Conservation (phyloP, 345 rosid species). For the Hirschfeldia incana region DNA sequence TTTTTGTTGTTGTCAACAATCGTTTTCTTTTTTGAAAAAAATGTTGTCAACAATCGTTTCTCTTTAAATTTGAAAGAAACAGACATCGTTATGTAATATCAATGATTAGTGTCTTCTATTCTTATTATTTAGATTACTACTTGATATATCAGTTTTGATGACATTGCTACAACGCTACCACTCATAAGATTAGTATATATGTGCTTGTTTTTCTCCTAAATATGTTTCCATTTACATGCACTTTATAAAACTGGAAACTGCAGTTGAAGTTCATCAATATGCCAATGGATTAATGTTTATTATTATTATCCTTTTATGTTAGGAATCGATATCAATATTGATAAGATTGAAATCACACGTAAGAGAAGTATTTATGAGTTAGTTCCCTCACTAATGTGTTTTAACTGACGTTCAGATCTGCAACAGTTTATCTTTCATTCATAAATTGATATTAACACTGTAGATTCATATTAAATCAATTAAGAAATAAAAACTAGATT, state of each 20-base stretch:
- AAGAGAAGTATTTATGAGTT: neutral
- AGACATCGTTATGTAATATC: neutral
- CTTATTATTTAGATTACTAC: neutral
- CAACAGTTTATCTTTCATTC: neutral
- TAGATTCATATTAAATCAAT: neutral
- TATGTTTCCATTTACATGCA: neutral
- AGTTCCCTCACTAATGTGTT: neutral
- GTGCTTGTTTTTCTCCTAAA: neutral
- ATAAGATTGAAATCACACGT: conserved; percentile 4
- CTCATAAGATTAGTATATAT: neutral
- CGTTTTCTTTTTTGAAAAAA: neutral
- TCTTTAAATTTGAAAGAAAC: neutral
- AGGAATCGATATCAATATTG: neutral
- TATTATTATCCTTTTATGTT: neutral
- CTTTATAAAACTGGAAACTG: neutral
- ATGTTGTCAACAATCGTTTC: neutral
- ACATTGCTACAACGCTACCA: neutral
- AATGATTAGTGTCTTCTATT: neutral
- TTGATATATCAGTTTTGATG: neutral
- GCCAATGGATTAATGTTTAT: neutral
- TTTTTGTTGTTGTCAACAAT: neutral
- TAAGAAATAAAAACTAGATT: too few species aligned
- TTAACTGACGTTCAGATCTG: neutral
- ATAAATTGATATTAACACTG: neutral
- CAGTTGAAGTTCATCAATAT: neutral